Conservation (phyloP, 495 filamentous ascomycete genomes). For the Penicillium antarcticum region DNA sequence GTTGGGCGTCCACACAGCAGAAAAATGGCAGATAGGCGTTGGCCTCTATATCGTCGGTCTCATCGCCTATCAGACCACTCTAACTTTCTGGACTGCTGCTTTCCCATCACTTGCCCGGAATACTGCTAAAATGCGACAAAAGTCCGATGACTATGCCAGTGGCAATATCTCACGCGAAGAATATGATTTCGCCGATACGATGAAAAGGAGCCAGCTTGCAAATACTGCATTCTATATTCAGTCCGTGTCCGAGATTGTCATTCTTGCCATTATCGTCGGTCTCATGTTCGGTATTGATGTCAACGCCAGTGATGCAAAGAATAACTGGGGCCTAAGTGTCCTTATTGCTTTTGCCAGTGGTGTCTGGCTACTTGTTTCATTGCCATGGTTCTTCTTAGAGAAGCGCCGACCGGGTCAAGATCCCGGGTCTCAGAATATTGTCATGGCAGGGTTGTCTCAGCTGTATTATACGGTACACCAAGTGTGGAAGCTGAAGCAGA, state of each 20-base stretch:
- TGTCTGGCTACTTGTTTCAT: constrained; percentile 60
- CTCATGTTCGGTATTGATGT: constrained; percentile 60
- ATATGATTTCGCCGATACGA: constrained; percentile 58
- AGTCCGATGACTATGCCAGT: constrained; percentile 47
- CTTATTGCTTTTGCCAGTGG: constrained; percentile 62
- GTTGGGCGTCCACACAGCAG: constrained; percentile 55
- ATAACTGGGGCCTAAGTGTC: constrained; percentile 64
- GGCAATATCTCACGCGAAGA: constrained; percentile 55
- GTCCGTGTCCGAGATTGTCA: constrained; percentile 56
- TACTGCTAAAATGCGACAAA: constrained; percentile 49
- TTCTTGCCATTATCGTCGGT: constrained; percentile 60
- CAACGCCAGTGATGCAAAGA: constrained; percentile 53
- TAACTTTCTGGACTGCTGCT: constrained; percentile 66
- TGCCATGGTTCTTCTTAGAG: constrained; percentile 64
- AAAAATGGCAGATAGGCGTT: constrained; percentile 53
- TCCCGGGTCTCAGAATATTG: constrained; percentile 37
- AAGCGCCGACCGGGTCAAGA: constrained; percentile 59
- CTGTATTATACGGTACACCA: constrained; percentile 53
- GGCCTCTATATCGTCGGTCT: constrained; percentile 61
- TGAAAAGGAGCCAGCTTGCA: constrained; percentile 58
- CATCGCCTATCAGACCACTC: constrained; percentile 62
- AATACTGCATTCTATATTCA: constrained; percentile 64
- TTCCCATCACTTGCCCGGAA: constrained; percentile 64
- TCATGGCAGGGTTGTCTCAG: constrained; percentile 58
- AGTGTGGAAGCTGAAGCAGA: constrained; percentile 63